Base-by-base conservation (phyloP, 345 rosid species). In the Gossypium thurberi region DNA sequence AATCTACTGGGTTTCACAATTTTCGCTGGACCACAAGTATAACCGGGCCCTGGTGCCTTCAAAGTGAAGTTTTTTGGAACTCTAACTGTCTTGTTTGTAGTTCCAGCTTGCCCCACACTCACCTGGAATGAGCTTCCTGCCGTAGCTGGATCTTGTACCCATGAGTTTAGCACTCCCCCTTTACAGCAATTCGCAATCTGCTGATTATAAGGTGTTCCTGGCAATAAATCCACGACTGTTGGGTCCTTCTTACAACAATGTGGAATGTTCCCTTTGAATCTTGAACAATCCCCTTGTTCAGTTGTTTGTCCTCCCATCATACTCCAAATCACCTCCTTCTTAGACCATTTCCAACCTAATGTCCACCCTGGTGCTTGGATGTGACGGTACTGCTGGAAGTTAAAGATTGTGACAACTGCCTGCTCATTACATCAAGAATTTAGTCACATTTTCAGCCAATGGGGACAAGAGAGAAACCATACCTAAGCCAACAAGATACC, bases 281-380 rank as follows among this genome's bases (percentile, higher is more conserved):
- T 90, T 1, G 97, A 91, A 78, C 98, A 94, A 78, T 94, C 96
- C 15, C 98, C 98, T 77, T 94, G 97, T 18, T 90, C 96, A 2
- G 92, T 91, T 10, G 97, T 55, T 79, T 93, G 94, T 1, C 83
- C 98, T 33, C 97, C 98, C 72, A 82, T 0, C 90, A 90, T 85
- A 66, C 20, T 73, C 97, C 97, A 90, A 80, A 94, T 87, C 7
- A 94, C 91, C 83, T 94, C 98, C 43, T 85, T 91, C 82, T 87
- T 86, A 1, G 69, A 64, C 98, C 98, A 94, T 60, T 76, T 84
- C 97, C 98, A 94, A 62, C 91, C 91, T 55, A 91, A 69, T 55
- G 85, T 69, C 98, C 98, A 91, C 53, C 98, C 97, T 0, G 98
- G 98, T 1, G 87, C 74, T 52, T 87, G 80, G 40, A 94, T 87